Evolutionary conservation across 2,329 filamentous ascomycete genomes (phyloP).

Genomic region (Zymoseptoria pseudotritici): DNA sequence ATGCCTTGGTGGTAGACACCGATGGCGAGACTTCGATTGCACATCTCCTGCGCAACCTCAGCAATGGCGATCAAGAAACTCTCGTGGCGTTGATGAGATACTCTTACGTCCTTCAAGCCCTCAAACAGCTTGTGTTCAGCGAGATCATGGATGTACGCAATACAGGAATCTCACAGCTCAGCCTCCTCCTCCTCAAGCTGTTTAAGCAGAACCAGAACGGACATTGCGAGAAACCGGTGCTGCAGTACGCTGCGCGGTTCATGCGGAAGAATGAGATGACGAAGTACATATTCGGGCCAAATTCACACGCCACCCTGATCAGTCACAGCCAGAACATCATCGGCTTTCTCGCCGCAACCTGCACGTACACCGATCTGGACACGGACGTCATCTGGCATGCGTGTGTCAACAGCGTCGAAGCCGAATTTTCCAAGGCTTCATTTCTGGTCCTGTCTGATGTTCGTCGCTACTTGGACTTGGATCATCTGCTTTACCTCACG

Average conservation of each 20-base stretch:
- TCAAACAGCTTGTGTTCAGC: conserved; percentile 68
- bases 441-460: conserved; percentile 56
- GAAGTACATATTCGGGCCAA: conserved; percentile 80
- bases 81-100: conserved; percentile 46
- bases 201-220: conserved; percentile 45
- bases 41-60: conserved; percentile 7
- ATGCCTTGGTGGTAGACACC: conserved; percentile 14
- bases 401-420: conserved; percentile 72
- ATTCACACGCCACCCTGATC: conserved; percentile 87
- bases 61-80: conserved; percentile 8
- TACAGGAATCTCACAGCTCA: conserved; percentile 67
- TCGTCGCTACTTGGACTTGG: conserved; percentile 36
- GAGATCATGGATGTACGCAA: conserved; percentile 88
- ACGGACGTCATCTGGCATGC: conserved; percentile 80
- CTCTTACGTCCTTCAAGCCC: conserved; percentile 62
- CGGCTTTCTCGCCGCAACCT: conserved; percentile 75
- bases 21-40: background rate
- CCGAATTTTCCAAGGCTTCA: conserved; percentile 73
- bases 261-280: conserved; percentile 65
- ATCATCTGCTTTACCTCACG: conserved; percentile 57
- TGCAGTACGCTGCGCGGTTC: conserved; percentile 62
- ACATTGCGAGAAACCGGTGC: conserved; percentile 42
- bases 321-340: conserved; percentile 74
- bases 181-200: conserved; percentile 58
- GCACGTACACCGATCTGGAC: conserved; percentile 62